Base-by-base conservation (phyloP, 164 flowering plant genomes). In the Tinospora cordifolia region DNA sequence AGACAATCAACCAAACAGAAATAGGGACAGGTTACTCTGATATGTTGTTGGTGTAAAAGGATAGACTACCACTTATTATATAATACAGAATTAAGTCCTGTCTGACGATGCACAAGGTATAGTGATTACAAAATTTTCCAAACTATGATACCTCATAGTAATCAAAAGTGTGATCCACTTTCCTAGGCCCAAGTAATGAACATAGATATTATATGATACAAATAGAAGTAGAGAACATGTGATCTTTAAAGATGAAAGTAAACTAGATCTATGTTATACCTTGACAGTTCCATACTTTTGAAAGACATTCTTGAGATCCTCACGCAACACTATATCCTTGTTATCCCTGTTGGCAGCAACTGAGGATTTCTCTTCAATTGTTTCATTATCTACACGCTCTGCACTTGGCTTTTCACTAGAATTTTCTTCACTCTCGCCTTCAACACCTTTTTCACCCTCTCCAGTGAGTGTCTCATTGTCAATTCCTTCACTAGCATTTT, bases 291-390 rank as follows among this genome's bases (percentile, higher is more conserved):
- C 98, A 76, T 81, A 92, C 71, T 81, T 89, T 27, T 81, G 64
- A 70, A 94, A 89, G 58, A 86, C 82, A 38, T 10, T 65, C 85
- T 87, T 94, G 69, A 94, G 71, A 84, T 92, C 97, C 80, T 94
- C 99, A 72, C 97, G 89, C 75, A 81, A 17, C 58, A 94, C 91
- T 63, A 89, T 82, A 75, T 89, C 80, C 78, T 77, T 81, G 74
- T 87, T 73, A 41, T 84, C 81, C 57, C 69, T 85, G 78, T 70
- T 77, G 12, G 62, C 22, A 47, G 69, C 76, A 73, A 80, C 73
- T 51, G 60, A 65, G 62, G 71, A 14, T 39, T 30, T 75, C 36
- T 57, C 80, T 72, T 75, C 80, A 22, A 12, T 73, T 15, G 71
- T 27, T 36, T 71, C 68, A 70, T 69, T 69, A 40, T 62, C 70